phyloP scores from a whole-genome alignment of 2,329 filamentous ascomycete genomes.

The Orbilia ellipsospora region DNA sequence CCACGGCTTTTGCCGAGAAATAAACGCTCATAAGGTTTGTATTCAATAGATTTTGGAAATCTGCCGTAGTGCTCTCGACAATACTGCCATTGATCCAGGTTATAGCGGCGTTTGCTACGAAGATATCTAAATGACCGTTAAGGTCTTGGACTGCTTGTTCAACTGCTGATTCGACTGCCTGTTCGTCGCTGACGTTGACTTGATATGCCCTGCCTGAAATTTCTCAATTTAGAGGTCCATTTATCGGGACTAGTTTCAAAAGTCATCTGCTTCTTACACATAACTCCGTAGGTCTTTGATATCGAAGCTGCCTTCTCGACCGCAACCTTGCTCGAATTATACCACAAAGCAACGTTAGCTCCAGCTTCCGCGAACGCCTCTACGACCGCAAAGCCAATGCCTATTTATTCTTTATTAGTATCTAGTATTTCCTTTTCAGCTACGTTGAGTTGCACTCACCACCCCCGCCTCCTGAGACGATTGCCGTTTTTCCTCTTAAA shows the following conservation, averaged over 20 bases:
- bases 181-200: slow-evolving; percentile 70
- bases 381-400: slow-evolving; percentile 74
- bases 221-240: too few species aligned
- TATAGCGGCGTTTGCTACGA: slow-evolving; percentile 82
- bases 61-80: background rate
- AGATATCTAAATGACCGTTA: slow-evolving; percentile 78
- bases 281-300: slow-evolving; percentile 73
- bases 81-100: slow-evolving; percentile 67
- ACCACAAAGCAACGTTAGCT: slow-evolving; percentile 78
- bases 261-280: slow-evolving; percentile 64
- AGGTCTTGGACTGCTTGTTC: slow-evolving; percentile 71
- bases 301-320: slow-evolving; percentile 72
- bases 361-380: slow-evolving; percentile 68
- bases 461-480: slow-evolving; percentile 24
- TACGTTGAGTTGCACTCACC: slow-evolving; percentile 13
- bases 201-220: slow-evolving; percentile 67
- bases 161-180: slow-evolving; percentile 67
- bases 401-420: slow-evolving; percentile 59
- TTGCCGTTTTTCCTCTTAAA: slow-evolving; percentile 27
- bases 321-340: slow-evolving; percentile 75
- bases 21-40: slow-evolving; percentile 81
- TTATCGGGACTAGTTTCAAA: background rate
- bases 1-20: slow-evolving; percentile 79
- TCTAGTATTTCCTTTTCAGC: background rate
- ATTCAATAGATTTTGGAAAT: slow-evolving; percentile 69